These are phyloP conservation scores for Allomyces javanicus DNA, from an alignment of 192 early-diverging fungal species.

Conservation along the genomic window DNA sequence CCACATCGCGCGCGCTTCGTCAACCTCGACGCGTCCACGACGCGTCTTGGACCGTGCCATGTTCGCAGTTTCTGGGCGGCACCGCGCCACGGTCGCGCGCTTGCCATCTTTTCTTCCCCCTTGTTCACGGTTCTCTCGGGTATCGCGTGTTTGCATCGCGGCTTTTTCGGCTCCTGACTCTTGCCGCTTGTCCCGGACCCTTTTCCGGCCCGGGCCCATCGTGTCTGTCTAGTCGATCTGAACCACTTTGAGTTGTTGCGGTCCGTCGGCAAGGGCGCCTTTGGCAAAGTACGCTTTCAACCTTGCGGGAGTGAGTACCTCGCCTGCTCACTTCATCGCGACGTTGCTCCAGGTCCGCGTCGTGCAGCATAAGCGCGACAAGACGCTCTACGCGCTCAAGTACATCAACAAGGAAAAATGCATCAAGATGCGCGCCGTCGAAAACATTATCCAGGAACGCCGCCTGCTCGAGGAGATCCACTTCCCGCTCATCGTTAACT, in stretches of 20 bases:
- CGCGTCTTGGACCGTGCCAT: no score
- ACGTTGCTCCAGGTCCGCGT: slow-evolving; percentile 43
- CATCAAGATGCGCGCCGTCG: slow-evolving; percentile 61
- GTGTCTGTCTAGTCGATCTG: slow-evolving; percentile 35
- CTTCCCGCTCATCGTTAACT: slow-evolving; percentile 36
- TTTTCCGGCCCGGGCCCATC: neutral
- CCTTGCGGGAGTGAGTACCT: no score
- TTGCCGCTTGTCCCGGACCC: no score
- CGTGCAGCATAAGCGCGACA: slow-evolving; percentile 46
- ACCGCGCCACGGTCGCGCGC: no score
- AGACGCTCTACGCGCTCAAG: slow-evolving; percentile 52
- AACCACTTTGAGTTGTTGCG: slow-evolving; percentile 56
- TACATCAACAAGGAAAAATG: slow-evolving; percentile 74
- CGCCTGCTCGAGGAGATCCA: slow-evolving; percentile 60
- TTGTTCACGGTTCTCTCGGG: no score
- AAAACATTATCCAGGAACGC: slow-evolving; percentile 64
- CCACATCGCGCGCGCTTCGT: no score
- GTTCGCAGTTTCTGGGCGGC: no score
- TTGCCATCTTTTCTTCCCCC: no score
- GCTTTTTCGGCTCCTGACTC: neutral
- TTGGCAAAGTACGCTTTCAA: slow-evolving; percentile 50
- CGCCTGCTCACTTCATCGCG: no score
- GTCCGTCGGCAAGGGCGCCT: slow-evolving; percentile 63
- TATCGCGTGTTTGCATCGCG: no score
- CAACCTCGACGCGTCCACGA: no score